Evolutionary conservation across 1,284 basidiomycete genomes (phyloP).

Genomic region (Austroboletus olivaceoglutinosus): DNA sequence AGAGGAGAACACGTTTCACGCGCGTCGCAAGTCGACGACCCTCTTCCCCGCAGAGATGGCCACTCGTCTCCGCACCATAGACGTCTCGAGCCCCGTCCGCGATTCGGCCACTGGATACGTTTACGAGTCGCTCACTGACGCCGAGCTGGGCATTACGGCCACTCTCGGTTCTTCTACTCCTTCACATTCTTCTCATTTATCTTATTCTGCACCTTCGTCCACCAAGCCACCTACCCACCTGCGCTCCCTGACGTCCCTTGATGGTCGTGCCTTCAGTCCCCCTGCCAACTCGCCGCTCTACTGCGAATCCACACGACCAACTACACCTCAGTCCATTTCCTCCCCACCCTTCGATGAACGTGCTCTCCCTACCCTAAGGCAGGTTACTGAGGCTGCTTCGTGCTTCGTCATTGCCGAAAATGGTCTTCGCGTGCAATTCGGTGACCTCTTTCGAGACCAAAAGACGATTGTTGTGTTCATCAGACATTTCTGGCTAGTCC

Average conservation of each 20-base stretch:
- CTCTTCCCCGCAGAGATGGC: constrained; percentile 31
- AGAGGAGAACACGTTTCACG: constrained; percentile 36
- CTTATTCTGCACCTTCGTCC: constrained; percentile 10
- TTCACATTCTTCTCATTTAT: constrained; percentile 19
- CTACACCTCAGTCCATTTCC: constrained; percentile 14
- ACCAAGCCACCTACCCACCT: constrained; percentile 13
- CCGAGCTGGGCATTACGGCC: constrained; percentile 22
- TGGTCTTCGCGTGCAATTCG: constrained; percentile 66
- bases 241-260: constrained; percentile 27
- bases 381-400: constrained; percentile 61
- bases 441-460: constrained; percentile 64
- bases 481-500: constrained; percentile 53
- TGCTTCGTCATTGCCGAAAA: constrained; percentile 65
- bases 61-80: constrained; percentile 32
- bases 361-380: constrained; percentile 42
- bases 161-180: constrained; percentile 9
- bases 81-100: constrained; percentile 26
- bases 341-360: constrained; percentile 29
- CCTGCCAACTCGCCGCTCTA: not conserved
- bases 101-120: constrained; percentile 25
- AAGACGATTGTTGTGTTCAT: constrained; percentile 75
- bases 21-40: constrained; percentile 35
- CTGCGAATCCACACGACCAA: constrained; percentile 12
- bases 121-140: constrained; percentile 30
- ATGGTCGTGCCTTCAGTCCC: constrained; percentile 11